phyloP scores from a whole-genome alignment of 2,329 filamentous ascomycete genomes.

The Pseudomassariella vexata region DNA sequence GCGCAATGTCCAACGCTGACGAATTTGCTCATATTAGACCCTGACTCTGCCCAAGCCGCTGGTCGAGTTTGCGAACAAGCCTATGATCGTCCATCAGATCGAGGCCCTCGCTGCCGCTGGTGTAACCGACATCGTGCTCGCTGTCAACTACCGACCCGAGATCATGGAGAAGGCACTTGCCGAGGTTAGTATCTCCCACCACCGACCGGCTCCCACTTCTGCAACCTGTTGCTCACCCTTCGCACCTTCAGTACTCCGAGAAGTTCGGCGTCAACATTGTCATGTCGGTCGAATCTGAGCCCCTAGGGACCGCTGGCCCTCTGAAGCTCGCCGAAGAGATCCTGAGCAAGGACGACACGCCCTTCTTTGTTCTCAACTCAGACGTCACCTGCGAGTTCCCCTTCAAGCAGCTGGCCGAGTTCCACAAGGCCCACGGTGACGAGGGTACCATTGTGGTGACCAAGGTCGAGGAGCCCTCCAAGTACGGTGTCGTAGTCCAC shows the following conservation, averaged over 20 bases:
- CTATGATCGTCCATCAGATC: constrained; percentile 98
- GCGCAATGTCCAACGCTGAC: constrained; percentile 13
- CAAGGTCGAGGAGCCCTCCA: constrained; percentile 97
- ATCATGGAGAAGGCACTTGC: constrained; percentile 92
- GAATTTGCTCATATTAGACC: constrained; percentile 52
- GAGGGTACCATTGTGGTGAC: constrained; percentile 98
- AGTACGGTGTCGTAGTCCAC: constrained; percentile 98
- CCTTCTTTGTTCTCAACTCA: constrained; percentile 98
- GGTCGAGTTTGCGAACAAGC: constrained; percentile 97
- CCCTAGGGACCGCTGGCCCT: constrained; percentile 89
- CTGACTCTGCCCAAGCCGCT: constrained; percentile 95
- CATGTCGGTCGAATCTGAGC: constrained; percentile 95
- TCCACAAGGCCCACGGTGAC: constrained; percentile 88
- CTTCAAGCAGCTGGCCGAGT: constrained; percentile 81
- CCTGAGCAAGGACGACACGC: constrained; percentile 84
- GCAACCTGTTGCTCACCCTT: no score
- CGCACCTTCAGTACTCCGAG: constrained; percentile 65
- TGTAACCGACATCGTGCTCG: constrained; percentile 95
- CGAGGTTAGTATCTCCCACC: constrained; percentile 54
- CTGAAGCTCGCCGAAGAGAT: constrained; percentile 92
- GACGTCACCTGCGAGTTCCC: constrained; percentile 98
- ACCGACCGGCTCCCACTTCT: constrained; percentile 12
- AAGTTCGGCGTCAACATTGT: constrained; percentile 92
- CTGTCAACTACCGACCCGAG: constrained; percentile 98
- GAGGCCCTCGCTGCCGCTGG: constrained; percentile 89